phyloP scores from a whole-genome alignment of 306 rosid genomes.

The Lathyrus aphaca region DNA sequence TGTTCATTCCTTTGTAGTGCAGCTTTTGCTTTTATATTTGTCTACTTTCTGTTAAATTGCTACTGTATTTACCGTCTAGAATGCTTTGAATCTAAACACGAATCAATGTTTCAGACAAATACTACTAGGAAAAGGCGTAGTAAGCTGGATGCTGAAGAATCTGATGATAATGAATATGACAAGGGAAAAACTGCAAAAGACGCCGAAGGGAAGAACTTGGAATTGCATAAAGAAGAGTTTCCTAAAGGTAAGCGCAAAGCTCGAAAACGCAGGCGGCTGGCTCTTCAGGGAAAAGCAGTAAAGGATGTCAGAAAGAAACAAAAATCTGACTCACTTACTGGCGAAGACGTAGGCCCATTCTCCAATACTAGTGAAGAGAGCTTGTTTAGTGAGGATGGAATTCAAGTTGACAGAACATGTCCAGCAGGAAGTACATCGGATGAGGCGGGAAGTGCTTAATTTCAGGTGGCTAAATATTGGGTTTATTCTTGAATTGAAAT shows the following conservation, averaged over 20 bases:
- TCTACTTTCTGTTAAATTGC: slow-evolving; percentile 29
- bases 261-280: slow-evolving; percentile 86
- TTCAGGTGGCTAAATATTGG: slow-evolving; percentile 16
- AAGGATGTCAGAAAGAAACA: slow-evolving; percentile 77
- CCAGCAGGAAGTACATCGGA: slow-evolving; percentile 75
- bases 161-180: slow-evolving; percentile 74
- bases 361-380: slow-evolving; percentile 85
- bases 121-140: slow-evolving; percentile 86
- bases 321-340: slow-evolving; percentile 56
- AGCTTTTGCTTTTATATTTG: slow-evolving; percentile 11
- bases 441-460: slow-evolving; percentile 59
- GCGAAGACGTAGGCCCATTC: slow-evolving; percentile 67
- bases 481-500: slow-evolving; percentile 31
- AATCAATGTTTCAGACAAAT: slow-evolving; percentile 68
- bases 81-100: slow-evolving; percentile 35
- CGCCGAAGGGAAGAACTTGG: slow-evolving; percentile 72
- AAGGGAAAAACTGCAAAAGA: slow-evolving; percentile 63
- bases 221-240: slow-evolving; percentile 77
- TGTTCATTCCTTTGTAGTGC: slow-evolving; percentile 25
- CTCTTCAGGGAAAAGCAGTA: slow-evolving; percentile 89
- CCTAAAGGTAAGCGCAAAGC: slow-evolving; percentile 98
- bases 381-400: slow-evolving; percentile 76
- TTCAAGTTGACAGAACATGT: slow-evolving; percentile 57
- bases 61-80: slow-evolving; percentile 19
- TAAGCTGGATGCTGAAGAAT: slow-evolving; percentile 83